Evolutionary conservation across 2,329 filamentous ascomycete species (phyloP), one percentile per base, ranked within the genome.

Genomic region (Periconia sp.): DNA sequence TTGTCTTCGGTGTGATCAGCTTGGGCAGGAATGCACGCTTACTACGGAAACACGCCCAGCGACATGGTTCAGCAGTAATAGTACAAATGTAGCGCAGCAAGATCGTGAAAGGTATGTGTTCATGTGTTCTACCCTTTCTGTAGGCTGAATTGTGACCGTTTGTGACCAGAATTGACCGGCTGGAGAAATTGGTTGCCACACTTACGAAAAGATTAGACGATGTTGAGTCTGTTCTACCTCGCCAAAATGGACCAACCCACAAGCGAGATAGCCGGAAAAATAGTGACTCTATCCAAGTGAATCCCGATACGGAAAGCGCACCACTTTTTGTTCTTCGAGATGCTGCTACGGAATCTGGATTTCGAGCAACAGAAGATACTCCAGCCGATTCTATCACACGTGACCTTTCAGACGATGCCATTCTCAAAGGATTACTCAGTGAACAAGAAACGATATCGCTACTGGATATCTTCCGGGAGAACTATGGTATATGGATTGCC

Each of bases 401-500:
- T 37, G 52, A 41, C 13, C 41, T 49, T 18, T 50, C 54, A 20
- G 56, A 61, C 20, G 64, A 68, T 49, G 61, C 68, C n/a, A 66
- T 72, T 35, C 18, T 58, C 14, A 59, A 59, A 47, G 63, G 65
- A 6, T 20, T 72, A 14, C 43, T 71, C 11, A 56, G 54, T 15
- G 49, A 54, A 42, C 41, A 57, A 33, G 62, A 65, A 17, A 63
- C 65, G 11, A 47, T 53, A 8, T 50, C 52, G 13, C 50, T 72
- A 14, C 52, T 72, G 44, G 51, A 54, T 18, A 41, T 71, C 60
- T 78, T 78, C 50, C 65, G 72, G 23, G 66, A 73, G 45, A 66
- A 77, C 52, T 78, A 77, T 53, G 76, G 75, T n/a, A 66, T 73
- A 17, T 78, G 76, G 75, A 71, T 77, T 8, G 62, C 65, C 7